These are phyloP conservation scores for Schizochytrium sp. DNA, from an alignment of 108 stramenopile genomes.

Conservation along the genomic window DNA sequence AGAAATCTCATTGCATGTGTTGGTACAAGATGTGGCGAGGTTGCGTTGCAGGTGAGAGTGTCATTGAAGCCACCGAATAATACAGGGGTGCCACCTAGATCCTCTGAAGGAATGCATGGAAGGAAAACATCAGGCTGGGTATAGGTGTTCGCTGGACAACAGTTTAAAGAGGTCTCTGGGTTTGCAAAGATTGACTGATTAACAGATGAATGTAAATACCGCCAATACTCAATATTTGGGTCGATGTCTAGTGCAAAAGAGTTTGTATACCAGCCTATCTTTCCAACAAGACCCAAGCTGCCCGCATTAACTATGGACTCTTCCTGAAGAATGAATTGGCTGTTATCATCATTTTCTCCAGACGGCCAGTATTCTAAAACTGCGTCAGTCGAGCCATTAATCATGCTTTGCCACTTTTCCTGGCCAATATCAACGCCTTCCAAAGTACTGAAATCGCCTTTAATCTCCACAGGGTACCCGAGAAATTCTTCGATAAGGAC, in stretches of 20 bases:
- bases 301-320: not conserved
- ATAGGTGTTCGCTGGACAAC: not conserved
- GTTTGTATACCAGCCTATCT: not conserved
- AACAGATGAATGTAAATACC: not conserved
- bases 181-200: not conserved
- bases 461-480: slow-evolving; percentile 58
- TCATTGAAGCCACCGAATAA: not conserved
- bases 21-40: not conserved
- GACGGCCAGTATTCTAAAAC: slow-evolving; percentile 21
- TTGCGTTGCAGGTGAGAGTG: not conserved
- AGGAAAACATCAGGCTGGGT: not conserved
- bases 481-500: slow-evolving; percentile 58
- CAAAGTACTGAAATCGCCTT: not conserved
- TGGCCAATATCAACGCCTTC: not conserved
- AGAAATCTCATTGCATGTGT: not conserved
- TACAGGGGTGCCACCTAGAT: slow-evolving; percentile 3
- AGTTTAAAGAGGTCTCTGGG: not conserved
- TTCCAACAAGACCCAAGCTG: not conserved
- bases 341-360: not conserved
- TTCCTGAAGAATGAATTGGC: slow-evolving; percentile 25
- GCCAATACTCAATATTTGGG: slow-evolving; percentile 13
- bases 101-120: not conserved
- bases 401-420: not conserved
- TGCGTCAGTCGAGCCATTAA: not conserved
- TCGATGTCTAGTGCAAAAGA: not conserved